Base-by-base conservation (phyloP, 257 asterid species). In the Verbena officinalis region DNA sequence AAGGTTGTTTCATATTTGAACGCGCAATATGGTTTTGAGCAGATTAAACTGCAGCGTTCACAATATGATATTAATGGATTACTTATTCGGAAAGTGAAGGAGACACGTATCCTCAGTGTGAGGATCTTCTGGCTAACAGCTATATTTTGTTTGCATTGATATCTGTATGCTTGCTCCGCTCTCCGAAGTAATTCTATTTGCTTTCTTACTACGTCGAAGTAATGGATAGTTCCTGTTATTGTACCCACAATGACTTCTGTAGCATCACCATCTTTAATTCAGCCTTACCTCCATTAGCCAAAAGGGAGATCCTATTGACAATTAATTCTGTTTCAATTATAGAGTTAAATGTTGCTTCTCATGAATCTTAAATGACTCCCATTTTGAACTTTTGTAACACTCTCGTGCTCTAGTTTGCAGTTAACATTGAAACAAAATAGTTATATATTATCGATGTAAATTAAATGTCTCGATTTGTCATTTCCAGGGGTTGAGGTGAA, bases 401-500 rank as follows among this genome's bases (percentile, higher is more conserved):
- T 8, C 4, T 8, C 4, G 15, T 53, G 38, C 9, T 24, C 9
- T 10, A 43, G 4, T 53, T 31, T 17, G 10, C 33, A 27, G 2
- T 27, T 5, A 27, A 14, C 20, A 4, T 70, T 20, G 27, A 21
- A 24, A 13, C 16, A 38, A 31, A 27, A 23, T 65, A 7, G n/a
- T 50, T 2, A 50, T 57, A 3, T 15, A 20, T 12, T 7, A 2
- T 3, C 4, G 42, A 10, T 43, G 12, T 55, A 42, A n/a, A 39
- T 36, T 51, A 38, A 46, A 24, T 68, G n/a, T 22, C 6, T 48
- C n/a, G 10, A 39, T 65, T 38, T 44, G 46, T 59, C 36, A 13
- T 57, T 69, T 62, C 5, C 75, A 90, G 96, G 88, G 16, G 85
- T 67, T 54, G 95, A 83, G 74, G 97, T 90, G 53, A 82, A 83